Evolutionary conservation across 2,329 filamentous ascomycete genomes (phyloP), one percentile per base, ranked within the genome.

Genomic region (Drechslerella dactyloides): DNA sequence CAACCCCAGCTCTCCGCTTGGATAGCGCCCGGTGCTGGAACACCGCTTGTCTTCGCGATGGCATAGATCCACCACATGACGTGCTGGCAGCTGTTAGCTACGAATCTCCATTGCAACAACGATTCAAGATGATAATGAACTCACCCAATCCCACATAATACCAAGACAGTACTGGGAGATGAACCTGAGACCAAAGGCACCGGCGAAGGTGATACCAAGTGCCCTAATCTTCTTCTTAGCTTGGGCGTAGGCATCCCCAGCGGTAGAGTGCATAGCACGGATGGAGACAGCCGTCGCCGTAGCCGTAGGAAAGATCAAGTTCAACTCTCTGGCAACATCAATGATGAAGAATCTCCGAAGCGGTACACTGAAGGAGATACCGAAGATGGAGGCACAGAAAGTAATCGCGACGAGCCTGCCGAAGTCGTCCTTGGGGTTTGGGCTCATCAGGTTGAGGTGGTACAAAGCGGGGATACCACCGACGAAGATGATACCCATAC

Each of bases 331-430:
- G 1, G 85, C 85, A 11, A 88, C 85, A 68, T 87, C 85, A 78
- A 89, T 84, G 78, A 89, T 84, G 81, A 88, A 89, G 81, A 89
- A 89, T 76, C 87, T 87, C 68, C 87, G 85, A n/a, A 87, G 77
- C 79, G 68, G 48, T 42, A 54, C 51, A 30, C 5, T 61, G 51
- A 73, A 66, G 11, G 61, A 73, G 69, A 73, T 86, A 58, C 84
- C 84, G 74, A 87, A 86, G 77, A 87, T 86, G 65, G 88, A 82
- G 3, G 87, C 87, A 77, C 87, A 88, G 79, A 87, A 87, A 7
- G 84, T 85, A 70, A 85, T 85, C 51, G 87, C 84, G 52, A 86
- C 81, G 57, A 89, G 83, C 27, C 84, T 81, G 58, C 82, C 81
- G 74, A 87, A 87, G 76, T 88, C 85, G 6, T 82, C 78, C 74